Evolutionary conservation across 2,329 filamentous ascomycete species (phyloP).

Genomic region (Cladophialophora psammophila): DNA sequence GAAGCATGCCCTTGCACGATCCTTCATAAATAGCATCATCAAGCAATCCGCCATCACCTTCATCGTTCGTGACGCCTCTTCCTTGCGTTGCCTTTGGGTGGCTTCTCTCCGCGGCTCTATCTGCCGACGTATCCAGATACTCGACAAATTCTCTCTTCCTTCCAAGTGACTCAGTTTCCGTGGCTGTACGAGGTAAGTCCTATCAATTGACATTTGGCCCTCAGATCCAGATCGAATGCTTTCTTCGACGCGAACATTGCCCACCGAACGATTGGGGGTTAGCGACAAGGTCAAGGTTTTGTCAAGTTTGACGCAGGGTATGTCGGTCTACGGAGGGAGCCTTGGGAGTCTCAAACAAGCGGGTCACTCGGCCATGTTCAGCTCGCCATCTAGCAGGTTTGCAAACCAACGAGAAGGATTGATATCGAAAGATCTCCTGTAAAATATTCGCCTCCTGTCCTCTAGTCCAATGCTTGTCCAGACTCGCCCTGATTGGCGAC

Average conservation of each 20-base stretch:
- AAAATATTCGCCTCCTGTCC: neutral
- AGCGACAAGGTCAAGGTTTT: neutral
- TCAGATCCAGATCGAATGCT: too few species aligned
- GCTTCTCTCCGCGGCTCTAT: neutral
- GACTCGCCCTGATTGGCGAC: constrained; percentile 2
- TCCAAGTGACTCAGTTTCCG: neutral
- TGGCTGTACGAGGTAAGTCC: neutral
- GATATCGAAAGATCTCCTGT: neutral
- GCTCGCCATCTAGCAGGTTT: neutral
- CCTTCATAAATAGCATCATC: constrained; percentile 19
- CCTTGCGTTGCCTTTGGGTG: neutral
- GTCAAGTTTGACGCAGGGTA: neutral
- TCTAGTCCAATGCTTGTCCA: neutral
- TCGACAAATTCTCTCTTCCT: neutral
- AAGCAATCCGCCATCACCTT: neutral
- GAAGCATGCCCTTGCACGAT: constrained; percentile 6
- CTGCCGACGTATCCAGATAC: neutral
- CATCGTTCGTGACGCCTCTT: neutral
- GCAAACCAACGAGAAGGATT: neutral
- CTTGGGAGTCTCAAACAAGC: neutral
- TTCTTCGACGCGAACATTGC: too few species aligned
- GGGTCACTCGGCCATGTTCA: neutral
- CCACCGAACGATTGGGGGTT: neutral
- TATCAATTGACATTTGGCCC: neutral
- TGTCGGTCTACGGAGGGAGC: neutral